Base-by-base conservation (phyloP, 257 asterid genomes). In the Petunia secreta region DNA sequence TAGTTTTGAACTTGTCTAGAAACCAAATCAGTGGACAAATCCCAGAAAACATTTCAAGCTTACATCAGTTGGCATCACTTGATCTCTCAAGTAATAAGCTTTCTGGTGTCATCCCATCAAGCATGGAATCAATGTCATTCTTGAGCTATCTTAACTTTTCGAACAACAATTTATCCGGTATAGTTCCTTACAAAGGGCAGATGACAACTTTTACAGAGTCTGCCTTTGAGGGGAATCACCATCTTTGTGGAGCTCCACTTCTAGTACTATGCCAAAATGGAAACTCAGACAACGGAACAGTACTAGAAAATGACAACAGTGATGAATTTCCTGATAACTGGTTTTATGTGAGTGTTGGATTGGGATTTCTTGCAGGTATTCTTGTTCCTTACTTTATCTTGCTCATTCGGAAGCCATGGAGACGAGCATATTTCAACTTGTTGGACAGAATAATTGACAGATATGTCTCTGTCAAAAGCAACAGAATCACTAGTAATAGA, bases 191-290 rank as follows among this genome's bases (percentile, higher is more conserved):
- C 14, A 84, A 74, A 11, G 90, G 90, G 44, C 91, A 87, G 79
- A 63, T 90, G 83, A 78, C 84, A 66, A 90, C 94, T n/a, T 90
- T 90, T 75, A 73, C 67, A 3, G 79, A 75, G 10, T 59, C 71
- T 52, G 60, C 92, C 0, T 90, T 88, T 54, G 83, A 58, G 67
- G 92, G 89, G 13, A 90, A 90, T 54, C 77, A 83, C 1, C 77
- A 79, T 6, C 90, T 90, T 40, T 90, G 92, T 83, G 94, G 91
- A 75, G 81, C 86, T 60, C 93, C 87, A 13, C 82, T 90, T 6
- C 16, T 4, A 2, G 74, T 79, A 6, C 73, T 38, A 68, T 90
- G 93, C 81, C 64, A 67, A 9, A 81, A 78, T 52, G 83, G 83
- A 60, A 85, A 85, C 6, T 58, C 79, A 1, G 80, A 77, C 52